Conservation (phyloP, 306 rosid genomes). For the Trifolium repens region DNA sequence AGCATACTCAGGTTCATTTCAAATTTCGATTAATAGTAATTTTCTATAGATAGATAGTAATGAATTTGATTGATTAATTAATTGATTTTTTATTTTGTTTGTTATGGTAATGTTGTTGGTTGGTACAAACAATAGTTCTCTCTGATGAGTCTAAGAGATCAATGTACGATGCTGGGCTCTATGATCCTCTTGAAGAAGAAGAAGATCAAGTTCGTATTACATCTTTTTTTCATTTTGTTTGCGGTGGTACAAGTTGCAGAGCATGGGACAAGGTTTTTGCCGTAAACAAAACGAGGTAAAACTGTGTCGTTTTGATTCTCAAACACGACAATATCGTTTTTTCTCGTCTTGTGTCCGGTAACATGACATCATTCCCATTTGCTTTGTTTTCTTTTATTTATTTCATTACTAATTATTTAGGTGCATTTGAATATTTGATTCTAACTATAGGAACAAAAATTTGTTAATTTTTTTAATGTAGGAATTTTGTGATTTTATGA, state of each 20-base stretch:
- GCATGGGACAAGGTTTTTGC: constrained; percentile 4
- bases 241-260: not conserved
- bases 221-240: not conserved
- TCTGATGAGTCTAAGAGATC: constrained; percentile 86
- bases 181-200: constrained; percentile 85
- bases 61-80: not conserved
- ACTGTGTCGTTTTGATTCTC: constrained; percentile 46
- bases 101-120: constrained; percentile 8
- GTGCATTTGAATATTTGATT: not conserved
- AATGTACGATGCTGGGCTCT: constrained; percentile 91
- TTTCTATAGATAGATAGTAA: not conserved
- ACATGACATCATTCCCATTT: constrained; percentile 22
- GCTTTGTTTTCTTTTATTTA: not conserved
- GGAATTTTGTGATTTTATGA: constrained; percentile 92
- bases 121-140: constrained; percentile 59
- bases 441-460: not conserved
- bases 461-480: constrained; percentile 37
- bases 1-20: constrained; percentile 64
- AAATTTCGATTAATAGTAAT: not conserved
- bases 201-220: constrained; percentile 69
- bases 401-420: not conserved
- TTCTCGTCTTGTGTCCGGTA: constrained; percentile 45
- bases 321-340: constrained; percentile 40
- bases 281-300: constrained; percentile 39
- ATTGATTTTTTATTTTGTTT: not conserved